Evolutionary conservation across 2,329 filamentous ascomycete species (phyloP), one percentile per base, ranked within the genome.

Genomic region (Fusarium sp.): DNA sequence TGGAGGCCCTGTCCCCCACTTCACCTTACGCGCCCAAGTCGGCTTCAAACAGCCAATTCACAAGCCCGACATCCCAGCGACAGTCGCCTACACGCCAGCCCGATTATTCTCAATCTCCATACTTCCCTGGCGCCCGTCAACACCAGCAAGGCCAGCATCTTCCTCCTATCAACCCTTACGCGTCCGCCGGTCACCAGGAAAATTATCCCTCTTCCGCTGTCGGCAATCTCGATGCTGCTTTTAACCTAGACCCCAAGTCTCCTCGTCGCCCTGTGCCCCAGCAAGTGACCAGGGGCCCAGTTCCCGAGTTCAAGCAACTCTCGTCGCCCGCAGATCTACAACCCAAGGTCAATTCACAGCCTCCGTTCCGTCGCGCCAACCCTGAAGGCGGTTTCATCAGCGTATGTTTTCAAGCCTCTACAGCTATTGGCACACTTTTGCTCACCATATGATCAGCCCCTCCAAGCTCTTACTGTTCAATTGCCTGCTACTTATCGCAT

Each of bases 341-440:
- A 69, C 94, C 95, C 46, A 93, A 92, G 79, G 90, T 96, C 80
- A 97, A 95, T 81, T 79, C 89, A 25, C 96, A 99, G 80, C 96
- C 96, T 60, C 89, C 94, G 3, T 98, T 97, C 80, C 90, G 96
- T 76, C 91, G 96, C 83, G 96, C 96, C 61, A 97, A 97, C 77
- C 96, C 96, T 4, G 96, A 99, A 80, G 96, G 96, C 58, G 96
- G 96, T 53, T 99, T 99, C 80, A 97, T 99, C 81, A 98, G 96
- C 81, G 94, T 97, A 87, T 84, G 93, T 80, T 20, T 68, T 44
- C 35, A 27, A 25, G 18, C 22, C 25, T 20, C 47, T 38, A 17
- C 45, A 45, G 11, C 60, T 25, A 31, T 38, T 49, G 52, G 38
- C 44, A 27, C 20, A 29, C 12, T 22, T 38, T 22, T 61, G 39